These are phyloP conservation scores for Akebia trifoliata DNA, from an alignment of 164 flowering plant genomes.

Conservation along the genomic window DNA sequence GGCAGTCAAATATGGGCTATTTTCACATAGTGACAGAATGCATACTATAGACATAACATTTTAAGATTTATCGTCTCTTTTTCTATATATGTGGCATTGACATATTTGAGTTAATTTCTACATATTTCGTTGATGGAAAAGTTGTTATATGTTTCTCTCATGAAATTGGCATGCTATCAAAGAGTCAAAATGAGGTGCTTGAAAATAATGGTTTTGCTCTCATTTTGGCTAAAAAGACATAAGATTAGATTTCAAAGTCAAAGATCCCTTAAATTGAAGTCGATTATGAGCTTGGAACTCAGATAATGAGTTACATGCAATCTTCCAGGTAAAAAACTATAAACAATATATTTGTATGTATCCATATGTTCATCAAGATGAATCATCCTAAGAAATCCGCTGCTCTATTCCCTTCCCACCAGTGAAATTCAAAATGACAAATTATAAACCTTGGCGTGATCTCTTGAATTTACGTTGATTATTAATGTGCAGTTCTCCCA, in stretches of 20 bases:
- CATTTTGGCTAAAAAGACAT: neutral
- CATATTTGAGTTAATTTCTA: too few species aligned
- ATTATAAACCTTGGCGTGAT: neutral
- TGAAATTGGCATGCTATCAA: neutral
- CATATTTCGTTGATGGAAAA: constrained; percentile 29
- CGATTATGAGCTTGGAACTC: constrained; percentile 1
- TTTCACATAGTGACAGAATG: too few species aligned
- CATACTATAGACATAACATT: too few species aligned
- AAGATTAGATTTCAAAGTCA: too few species aligned
- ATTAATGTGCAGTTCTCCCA: neutral
- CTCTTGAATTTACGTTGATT: neutral
- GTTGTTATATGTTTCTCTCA: constrained; percentile 23
- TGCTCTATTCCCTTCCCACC: too few species aligned
- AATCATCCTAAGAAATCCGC: too few species aligned
- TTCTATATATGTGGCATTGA: too few species aligned
- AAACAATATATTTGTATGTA: too few species aligned
- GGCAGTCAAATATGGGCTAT: too few species aligned
- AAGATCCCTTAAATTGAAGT: neutral
- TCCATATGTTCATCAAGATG: too few species aligned
- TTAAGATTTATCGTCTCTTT: too few species aligned
- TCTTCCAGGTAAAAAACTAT: constrained; percentile 1
- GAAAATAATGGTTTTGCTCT: neutral
- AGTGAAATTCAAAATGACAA: too few species aligned
- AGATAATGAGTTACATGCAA: neutral
- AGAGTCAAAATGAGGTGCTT: neutral